Evolutionary conservation across 768 basidiomycete species (phyloP).

Genomic region (Austroboletus festivus): DNA sequence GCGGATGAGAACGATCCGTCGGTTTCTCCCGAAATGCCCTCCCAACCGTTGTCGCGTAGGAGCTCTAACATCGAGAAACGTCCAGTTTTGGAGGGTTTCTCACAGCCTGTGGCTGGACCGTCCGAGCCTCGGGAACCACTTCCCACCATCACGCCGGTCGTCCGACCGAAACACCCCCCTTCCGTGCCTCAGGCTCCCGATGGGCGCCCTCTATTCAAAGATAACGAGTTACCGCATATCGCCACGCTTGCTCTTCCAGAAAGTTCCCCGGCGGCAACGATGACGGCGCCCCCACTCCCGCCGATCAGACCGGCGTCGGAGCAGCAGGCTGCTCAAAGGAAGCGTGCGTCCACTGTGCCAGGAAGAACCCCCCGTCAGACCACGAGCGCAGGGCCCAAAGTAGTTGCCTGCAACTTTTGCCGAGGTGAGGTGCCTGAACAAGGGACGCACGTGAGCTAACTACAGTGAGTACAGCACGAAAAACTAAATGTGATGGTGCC

Average conservation of each 20-base stretch:
- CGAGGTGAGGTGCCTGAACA: slow-evolving; percentile 54
- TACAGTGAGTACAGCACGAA: slow-evolving; percentile 54
- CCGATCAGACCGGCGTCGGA: slow-evolving; percentile 66
- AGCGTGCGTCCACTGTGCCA: slow-evolving; percentile 66
- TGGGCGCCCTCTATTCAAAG: slow-evolving; percentile 49
- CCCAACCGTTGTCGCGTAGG: slow-evolving; percentile 35
- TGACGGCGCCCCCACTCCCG: slow-evolving; percentile 63
- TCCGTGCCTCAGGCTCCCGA: slow-evolving; percentile 23
- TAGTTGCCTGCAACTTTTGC: slow-evolving; percentile 87
- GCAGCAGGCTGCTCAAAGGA: slow-evolving; percentile 64
- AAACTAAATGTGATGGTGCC: slow-evolving; percentile 87
- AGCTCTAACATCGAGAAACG: slow-evolving; percentile 36
- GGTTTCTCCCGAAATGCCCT: slow-evolving; percentile 51
- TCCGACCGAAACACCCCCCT: slow-evolving; percentile 28
- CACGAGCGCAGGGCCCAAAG: slow-evolving; percentile 75
- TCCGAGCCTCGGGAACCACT: slow-evolving; percentile 47
- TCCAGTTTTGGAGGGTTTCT: slow-evolving; percentile 31
- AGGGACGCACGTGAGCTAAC: slow-evolving; percentile 6
- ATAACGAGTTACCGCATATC: slow-evolving; percentile 69
- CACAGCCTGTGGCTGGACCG: slow-evolving; percentile 28
- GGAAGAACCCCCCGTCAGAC: slow-evolving; percentile 56
- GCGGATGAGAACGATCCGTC: slow-evolving; percentile 49
- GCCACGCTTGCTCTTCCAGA: slow-evolving; percentile 64
- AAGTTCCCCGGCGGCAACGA: slow-evolving; percentile 49
- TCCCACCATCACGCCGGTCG: slow-evolving; percentile 35